These are phyloP conservation scores for Rhynchosporium secalis DNA, from an alignment of 2,329 filamentous ascomycete species.

Conservation along the genomic window DNA sequence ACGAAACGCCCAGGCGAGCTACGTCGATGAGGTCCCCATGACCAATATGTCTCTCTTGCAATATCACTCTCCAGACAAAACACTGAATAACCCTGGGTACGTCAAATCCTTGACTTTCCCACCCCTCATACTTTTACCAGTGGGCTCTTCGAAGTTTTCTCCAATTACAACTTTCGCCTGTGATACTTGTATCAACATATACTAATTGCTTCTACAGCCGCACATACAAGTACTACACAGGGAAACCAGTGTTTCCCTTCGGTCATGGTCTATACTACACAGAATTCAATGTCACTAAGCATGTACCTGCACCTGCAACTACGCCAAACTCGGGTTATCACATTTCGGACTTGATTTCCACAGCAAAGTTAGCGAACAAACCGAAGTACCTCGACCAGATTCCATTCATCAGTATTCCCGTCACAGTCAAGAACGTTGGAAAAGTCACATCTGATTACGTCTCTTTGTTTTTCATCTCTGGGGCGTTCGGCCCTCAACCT, in stretches of 20 bases:
- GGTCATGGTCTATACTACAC: conserved; percentile 49
- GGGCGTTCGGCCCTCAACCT: conserved; percentile 49
- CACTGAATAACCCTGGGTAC: conserved; percentile 43
- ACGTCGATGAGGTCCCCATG: conserved; percentile 52
- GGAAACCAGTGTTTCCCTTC: conserved; percentile 51
- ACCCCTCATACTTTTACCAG: no score
- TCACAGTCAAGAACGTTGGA: conserved; percentile 49
- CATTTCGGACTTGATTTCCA: conserved; percentile 15
- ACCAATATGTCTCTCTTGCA: conserved; percentile 58
- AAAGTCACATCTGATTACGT: conserved; percentile 55
- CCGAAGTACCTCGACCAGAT: conserved; percentile 33
- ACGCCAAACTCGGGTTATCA: conserved; percentile 1
- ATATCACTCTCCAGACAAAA: conserved; percentile 23
- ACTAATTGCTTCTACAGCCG: conserved; percentile 41
- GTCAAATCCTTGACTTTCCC: background rate
- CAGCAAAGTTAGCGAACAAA: background rate
- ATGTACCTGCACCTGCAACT: background rate
- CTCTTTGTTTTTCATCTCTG: conserved; percentile 51
- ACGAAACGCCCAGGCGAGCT: conserved; percentile 37
- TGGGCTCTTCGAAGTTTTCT: no score
- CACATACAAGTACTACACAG: conserved; percentile 60
- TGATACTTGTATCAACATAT: background rate
- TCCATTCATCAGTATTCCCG: conserved; percentile 41
- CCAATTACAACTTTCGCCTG: no score
- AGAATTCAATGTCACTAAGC: conserved; percentile 13